Evolutionary conservation across 495 filamentous ascomycete genomes (phyloP).

Genomic region (Halenospora varia): DNA sequence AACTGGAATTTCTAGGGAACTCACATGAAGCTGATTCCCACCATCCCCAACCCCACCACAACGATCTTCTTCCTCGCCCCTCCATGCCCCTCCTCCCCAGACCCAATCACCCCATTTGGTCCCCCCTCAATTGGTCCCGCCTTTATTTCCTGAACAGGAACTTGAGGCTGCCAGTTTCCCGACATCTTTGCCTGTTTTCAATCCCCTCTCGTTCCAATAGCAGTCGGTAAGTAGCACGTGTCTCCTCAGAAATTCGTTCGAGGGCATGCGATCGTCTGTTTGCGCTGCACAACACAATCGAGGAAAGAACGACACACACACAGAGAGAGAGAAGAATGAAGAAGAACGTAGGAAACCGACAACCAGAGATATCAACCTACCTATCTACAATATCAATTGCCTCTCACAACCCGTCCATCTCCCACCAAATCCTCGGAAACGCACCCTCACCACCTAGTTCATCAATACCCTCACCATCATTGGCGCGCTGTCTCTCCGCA

Average conservation of each 20-base stretch:
- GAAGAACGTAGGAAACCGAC: neutral
- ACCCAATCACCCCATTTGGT: conserved; percentile 19
- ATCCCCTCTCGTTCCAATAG: no score
- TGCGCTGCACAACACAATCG: no score
- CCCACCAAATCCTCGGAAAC: conserved; percentile 17
- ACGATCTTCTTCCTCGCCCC: conserved; percentile 63
- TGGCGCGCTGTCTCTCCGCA: no score
- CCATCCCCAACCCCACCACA: conserved; percentile 92
- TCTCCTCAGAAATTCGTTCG: no score
- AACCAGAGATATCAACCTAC: neutral
- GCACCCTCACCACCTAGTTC: neutral
- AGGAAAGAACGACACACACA: neutral
- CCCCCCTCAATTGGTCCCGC: conserved; percentile 19
- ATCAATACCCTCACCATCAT: neutral
- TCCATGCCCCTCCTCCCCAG: conserved; percentile 18
- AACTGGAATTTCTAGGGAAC: no score
- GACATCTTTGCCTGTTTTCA: conserved; percentile 12
- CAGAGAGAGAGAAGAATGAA: neutral
- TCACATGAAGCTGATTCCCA: conserved; percentile 91
- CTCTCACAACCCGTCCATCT: neutral
- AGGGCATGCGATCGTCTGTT: no score
- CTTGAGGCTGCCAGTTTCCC: conserved; percentile 22
- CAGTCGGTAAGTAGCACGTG: no score
- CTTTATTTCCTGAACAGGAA: conserved; percentile 17
- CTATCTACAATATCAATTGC: neutral